These are phyloP conservation scores for Cystofilobasidium ferigula DNA, from an alignment of 768 basidiomycete species.

Conservation along the genomic window DNA sequence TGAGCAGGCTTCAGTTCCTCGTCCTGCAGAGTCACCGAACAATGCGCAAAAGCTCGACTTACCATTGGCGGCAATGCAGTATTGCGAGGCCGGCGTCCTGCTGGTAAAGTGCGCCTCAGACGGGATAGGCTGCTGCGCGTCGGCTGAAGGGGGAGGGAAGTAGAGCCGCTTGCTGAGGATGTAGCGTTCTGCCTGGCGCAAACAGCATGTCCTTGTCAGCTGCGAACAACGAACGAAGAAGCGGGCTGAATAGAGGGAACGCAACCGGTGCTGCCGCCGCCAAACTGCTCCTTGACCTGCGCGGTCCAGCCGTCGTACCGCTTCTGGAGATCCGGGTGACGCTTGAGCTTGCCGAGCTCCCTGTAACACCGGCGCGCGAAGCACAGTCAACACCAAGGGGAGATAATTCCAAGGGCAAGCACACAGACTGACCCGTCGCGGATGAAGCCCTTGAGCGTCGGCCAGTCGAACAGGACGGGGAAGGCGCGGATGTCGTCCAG, in stretches of 20 bases:
- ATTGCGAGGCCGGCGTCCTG: slow-evolving; percentile 44
- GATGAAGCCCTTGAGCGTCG: slow-evolving; percentile 1
- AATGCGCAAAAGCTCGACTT: background rate
- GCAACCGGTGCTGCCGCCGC: slow-evolving; percentile 49
- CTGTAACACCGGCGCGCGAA: background rate
- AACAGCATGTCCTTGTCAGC: background rate
- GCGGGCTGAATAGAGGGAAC: slow-evolving; percentile 53
- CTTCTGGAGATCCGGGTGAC: slow-evolving; percentile 56
- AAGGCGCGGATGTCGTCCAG: background rate
- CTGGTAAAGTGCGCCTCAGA: slow-evolving; percentile 52
- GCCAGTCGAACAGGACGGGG: slow-evolving; percentile 4
- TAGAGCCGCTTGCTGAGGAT: slow-evolving; percentile 19
- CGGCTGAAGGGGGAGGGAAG: background rate
- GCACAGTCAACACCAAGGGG: no score
- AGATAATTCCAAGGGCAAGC: no score
- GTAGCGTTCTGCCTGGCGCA: slow-evolving; percentile 25
- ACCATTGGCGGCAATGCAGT: slow-evolving; percentile 22
- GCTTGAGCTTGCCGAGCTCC: slow-evolving; percentile 36
- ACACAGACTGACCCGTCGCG: background rate
- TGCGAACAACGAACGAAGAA: slow-evolving; percentile 33
- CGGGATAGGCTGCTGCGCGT: slow-evolving; percentile 26
- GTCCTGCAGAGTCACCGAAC: no score
- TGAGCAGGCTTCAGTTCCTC: no score
- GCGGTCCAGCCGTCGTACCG: slow-evolving; percentile 54
- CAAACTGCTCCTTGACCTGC: slow-evolving; percentile 51